A percentile compares a stretch with the other conserved stretches of the same genome.
Evolutionary conservation across 306 rosid genomes (phyloP).

Genomic region (Vachellia pachyceras): DNA sequence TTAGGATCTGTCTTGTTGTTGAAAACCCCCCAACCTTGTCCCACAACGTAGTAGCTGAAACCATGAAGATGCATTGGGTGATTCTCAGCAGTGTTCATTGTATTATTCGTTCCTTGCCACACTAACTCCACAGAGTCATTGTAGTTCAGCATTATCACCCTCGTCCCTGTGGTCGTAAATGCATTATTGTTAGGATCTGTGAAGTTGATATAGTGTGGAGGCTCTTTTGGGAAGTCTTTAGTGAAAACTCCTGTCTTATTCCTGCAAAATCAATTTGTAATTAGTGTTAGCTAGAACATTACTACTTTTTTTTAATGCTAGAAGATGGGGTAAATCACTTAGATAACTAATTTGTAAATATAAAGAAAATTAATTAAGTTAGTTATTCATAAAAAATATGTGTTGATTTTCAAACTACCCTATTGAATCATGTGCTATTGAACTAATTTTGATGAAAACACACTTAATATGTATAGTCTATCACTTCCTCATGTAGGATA

Average conservation of each 20-base stretch:
- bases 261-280: slow-evolving; percentile 3
- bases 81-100: slow-evolving; percentile 37
- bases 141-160: slow-evolving; percentile 40
- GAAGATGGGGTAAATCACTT: too few species aligned
- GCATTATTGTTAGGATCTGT: slow-evolving; percentile 30
- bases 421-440: too few species aligned
- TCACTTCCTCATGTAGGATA: too few species aligned
- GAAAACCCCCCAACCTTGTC: slow-evolving; percentile 36
- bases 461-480: too few species aligned
- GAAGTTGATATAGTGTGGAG: slow-evolving; percentile 42
- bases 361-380: too few species aligned
- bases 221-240: slow-evolving; percentile 36
- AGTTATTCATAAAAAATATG: too few species aligned
- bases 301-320: too few species aligned
- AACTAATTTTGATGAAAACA: too few species aligned
- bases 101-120: slow-evolving; percentile 48
- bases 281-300: neutral
- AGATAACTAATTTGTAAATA: too few species aligned
- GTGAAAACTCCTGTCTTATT: slow-evolving; percentile 31
- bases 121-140: slow-evolving; percentile 46
- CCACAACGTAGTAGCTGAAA: slow-evolving; percentile 45
- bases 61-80: slow-evolving; percentile 65
- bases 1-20: slow-evolving; percentile 28
- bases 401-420: too few species aligned
- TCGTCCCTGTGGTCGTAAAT: slow-evolving; percentile 37